These are phyloP conservation scores for Amauroascus verrucosus DNA, from an alignment of 2,329 filamentous ascomycete genomes.

Conservation along the genomic window DNA sequence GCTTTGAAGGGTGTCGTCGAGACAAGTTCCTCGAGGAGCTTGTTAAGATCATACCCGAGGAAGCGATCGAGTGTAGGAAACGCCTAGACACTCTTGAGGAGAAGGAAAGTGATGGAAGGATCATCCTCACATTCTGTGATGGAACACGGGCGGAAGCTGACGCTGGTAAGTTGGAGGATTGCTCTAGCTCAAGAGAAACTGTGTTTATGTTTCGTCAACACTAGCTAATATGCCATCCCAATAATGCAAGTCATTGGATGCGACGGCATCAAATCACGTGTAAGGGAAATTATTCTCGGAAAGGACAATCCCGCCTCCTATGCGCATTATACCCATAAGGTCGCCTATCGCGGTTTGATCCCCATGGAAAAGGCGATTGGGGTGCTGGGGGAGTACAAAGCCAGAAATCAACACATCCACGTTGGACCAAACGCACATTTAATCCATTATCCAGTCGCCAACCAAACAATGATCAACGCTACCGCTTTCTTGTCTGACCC, in stretches of 20 bases:
- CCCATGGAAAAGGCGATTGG: slow-evolving; percentile 46
- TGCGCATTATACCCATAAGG: slow-evolving; percentile 47
- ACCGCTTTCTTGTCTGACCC: not conserved
- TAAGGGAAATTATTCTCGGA: slow-evolving; percentile 45
- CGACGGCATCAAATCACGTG: slow-evolving; percentile 53
- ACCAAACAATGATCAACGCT: not conserved
- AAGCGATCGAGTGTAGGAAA: slow-evolving; percentile 29
- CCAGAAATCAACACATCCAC: not conserved
- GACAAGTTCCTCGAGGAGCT: slow-evolving; percentile 19
- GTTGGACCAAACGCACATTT: slow-evolving; percentile 3
- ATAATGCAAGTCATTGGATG: slow-evolving; percentile 42
- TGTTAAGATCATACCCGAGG: slow-evolving; percentile 32
- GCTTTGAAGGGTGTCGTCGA: not conserved
- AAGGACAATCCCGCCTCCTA: slow-evolving; percentile 36
- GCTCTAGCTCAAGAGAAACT: not conserved
- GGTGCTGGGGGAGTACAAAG: slow-evolving; percentile 41
- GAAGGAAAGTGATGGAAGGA: slow-evolving; percentile 17
- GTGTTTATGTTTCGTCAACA: not conserved
- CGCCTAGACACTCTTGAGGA: slow-evolving; percentile 26
- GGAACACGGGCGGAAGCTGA: slow-evolving; percentile 36
- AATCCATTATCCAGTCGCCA: not conserved
- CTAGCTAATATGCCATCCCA: not conserved
- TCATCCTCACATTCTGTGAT: slow-evolving; percentile 36
- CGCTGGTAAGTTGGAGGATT: slow-evolving; percentile 23
- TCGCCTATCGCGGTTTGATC: slow-evolving; percentile 53